phyloP scores from a whole-genome alignment of 768 basidiomycete genomes.

The Erythrobasidium yunnanense region DNA sequence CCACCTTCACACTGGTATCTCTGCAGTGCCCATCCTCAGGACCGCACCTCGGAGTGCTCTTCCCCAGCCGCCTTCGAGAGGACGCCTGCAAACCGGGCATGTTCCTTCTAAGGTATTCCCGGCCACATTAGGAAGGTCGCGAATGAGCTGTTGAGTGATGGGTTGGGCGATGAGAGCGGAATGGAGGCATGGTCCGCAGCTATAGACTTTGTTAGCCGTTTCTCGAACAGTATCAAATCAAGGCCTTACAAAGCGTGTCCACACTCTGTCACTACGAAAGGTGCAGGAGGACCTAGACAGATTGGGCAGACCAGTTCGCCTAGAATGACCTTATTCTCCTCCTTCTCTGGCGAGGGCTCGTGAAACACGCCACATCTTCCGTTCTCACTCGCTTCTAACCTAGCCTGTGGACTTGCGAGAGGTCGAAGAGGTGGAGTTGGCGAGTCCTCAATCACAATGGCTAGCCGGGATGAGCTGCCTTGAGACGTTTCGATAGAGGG shows the following conservation, averaged over 20 bases:
- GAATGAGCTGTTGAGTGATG: constrained; percentile 10
- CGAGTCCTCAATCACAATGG: constrained; percentile 16
- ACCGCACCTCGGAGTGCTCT: constrained; percentile 1
- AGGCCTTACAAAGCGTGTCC: constrained; percentile 19
- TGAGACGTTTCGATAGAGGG: too few species aligned
- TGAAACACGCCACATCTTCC: neutral
- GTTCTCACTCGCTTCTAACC: neutral
- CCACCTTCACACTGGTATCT: neutral
- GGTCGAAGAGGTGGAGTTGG: constrained; percentile 23
- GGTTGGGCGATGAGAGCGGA: neutral
- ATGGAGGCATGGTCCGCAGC: constrained; percentile 22
- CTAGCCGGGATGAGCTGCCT: neutral
- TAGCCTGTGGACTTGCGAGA: constrained; percentile 18
- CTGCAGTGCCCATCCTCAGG: neutral
- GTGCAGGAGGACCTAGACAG: constrained; percentile 16
- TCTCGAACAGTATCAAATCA: neutral
- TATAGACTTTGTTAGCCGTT: neutral
- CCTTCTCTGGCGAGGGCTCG: neutral
- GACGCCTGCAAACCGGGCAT: constrained; percentile 16
- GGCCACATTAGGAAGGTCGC: neutral
- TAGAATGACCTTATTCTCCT: constrained; percentile 4
- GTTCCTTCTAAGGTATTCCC: constrained; percentile 15
- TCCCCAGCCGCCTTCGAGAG: constrained; percentile 15
- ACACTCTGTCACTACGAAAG: constrained; percentile 13
- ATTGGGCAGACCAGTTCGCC: constrained; percentile 21